Conservation (phyloP, 495 filamentous ascomycete genomes). For the Podospora comata region DNA sequence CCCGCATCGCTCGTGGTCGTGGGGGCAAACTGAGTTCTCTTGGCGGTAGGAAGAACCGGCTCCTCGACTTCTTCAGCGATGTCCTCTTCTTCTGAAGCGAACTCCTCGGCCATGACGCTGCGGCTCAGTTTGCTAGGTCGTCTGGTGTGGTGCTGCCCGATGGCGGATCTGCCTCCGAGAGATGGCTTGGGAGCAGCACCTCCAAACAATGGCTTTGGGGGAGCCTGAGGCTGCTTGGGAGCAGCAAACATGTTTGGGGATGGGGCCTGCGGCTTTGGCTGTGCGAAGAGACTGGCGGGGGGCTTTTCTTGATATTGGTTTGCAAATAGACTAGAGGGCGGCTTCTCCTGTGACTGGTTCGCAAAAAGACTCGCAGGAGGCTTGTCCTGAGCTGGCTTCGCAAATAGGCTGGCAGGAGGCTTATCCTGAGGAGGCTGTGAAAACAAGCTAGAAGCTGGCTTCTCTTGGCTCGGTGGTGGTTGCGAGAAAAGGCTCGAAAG, state of each 20-base stretch:
- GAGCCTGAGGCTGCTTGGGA: not conserved
- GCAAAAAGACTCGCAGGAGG: not conserved
- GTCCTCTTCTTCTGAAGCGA: constrained; percentile 19
- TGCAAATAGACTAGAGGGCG: not conserved
- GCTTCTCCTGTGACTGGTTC: not conserved
- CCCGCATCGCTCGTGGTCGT: constrained; percentile 29
- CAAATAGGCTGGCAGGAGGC: not conserved
- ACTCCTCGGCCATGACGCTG: constrained; percentile 23
- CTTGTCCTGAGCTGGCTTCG: not conserved
- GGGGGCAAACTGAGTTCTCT: not conserved
- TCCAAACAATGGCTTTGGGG: not conserved
- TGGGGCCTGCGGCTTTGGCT: not conserved
- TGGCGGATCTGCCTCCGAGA: constrained; percentile 19
- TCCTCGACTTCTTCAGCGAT: constrained; percentile 29
- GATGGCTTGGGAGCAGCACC: not conserved
- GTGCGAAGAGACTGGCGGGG: constrained; percentile 2
- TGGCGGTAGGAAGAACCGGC: not conserved
- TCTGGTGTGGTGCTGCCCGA: constrained; percentile 5
- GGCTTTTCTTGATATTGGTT: not conserved
- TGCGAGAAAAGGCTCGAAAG: not conserved
- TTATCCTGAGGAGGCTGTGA: not conserved
- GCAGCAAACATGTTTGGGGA: not conserved
- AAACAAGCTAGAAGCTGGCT: not conserved
- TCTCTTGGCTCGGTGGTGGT: not conserved
- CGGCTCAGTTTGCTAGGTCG: constrained; percentile 27